These are phyloP conservation scores for Kodamaea ohmeri DNA, from an alignment of 1,139 yeast species.

Conservation along the genomic window DNA sequence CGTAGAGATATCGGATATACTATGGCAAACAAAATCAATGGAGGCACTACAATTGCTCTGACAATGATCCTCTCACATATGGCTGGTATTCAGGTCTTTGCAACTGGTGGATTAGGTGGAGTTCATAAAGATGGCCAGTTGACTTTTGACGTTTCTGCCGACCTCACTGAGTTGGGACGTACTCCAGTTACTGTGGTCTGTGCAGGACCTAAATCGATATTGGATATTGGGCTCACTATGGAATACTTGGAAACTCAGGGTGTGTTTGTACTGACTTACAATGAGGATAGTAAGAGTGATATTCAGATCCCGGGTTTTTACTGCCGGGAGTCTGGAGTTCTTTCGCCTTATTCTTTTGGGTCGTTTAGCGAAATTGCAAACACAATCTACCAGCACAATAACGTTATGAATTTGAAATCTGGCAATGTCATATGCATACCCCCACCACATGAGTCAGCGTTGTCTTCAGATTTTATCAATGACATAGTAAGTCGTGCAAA, in stretches of 20 bases:
- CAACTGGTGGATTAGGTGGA: conserved; percentile 94
- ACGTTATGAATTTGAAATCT: conserved; percentile 50
- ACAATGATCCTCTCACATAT: conserved; percentile 77
- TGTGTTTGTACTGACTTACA: conserved; percentile 52
- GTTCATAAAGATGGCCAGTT: conserved; percentile 77
- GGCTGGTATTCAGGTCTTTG: conserved; percentile 82
- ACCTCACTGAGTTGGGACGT: conserved; percentile 75
- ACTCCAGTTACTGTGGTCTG: conserved; percentile 89
- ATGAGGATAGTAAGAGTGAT: conserved; percentile 32
- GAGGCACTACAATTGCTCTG: conserved; percentile 90
- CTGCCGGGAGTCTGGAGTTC: conserved; percentile 70
- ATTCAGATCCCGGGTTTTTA: conserved; percentile 78
- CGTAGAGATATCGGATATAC: conserved; percentile 78
- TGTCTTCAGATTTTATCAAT: conserved; percentile 53
- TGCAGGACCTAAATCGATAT: conserved; percentile 85
- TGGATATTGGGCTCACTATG: conserved; percentile 77
- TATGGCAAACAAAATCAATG: conserved; percentile 60
- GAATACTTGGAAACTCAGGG: conserved; percentile 91
- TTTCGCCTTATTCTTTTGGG: conserved; percentile 64
- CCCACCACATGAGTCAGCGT: conserved; percentile 65
- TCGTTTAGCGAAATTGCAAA: conserved; percentile 59
- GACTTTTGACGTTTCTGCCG: conserved; percentile 84
- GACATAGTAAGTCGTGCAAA: conserved; percentile 59
- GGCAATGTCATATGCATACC: conserved; percentile 83
- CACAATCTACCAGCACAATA: conserved; percentile 52